Percentiles rank a stretch among this genome's conserved stretches.
Conservation (phyloP, 495 filamentous ascomycete species). For the Neurospora discreta region DNA sequence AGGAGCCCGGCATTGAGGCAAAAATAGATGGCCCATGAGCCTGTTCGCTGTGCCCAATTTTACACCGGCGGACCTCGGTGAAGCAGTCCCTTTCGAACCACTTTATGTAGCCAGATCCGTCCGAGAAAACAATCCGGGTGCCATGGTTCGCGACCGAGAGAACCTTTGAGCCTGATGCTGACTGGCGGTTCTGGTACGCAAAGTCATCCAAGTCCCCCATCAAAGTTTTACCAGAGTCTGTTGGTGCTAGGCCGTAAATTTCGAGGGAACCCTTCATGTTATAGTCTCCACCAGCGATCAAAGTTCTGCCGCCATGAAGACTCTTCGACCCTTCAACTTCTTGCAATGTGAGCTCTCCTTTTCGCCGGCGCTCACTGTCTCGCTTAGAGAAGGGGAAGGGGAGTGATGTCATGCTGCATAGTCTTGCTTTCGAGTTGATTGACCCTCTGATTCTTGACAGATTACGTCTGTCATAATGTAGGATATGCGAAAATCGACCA, state of each 20-base stretch:
- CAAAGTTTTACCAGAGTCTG: not conserved
- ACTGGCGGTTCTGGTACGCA: conserved; percentile 65
- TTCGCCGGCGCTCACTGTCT: conserved; percentile 41
- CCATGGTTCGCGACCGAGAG: conserved; percentile 80
- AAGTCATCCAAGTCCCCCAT: not conserved
- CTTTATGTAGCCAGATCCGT: conserved; percentile 73
- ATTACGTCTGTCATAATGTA: conserved; percentile 79
- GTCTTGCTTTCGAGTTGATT: conserved; percentile 70
- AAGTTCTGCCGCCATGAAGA: conserved; percentile 41
- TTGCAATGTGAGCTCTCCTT: conserved; percentile 40
- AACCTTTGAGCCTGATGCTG: conserved; percentile 67
- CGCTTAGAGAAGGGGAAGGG: conserved; percentile 53
- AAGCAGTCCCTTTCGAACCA: conserved; percentile 88
- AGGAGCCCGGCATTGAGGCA: conserved; percentile 37
- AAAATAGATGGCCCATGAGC: conserved; percentile 31
- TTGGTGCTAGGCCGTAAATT: conserved; percentile 55
- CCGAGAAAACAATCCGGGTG: conserved; percentile 71
- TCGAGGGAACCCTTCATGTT: conserved; percentile 86
- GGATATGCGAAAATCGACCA: conserved; percentile 80
- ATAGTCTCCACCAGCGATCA: conserved; percentile 89
- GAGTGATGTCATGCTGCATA: conserved; percentile 66
- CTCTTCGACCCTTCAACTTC: conserved; percentile 40
- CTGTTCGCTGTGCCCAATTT: conserved; percentile 46
- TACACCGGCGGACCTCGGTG: conserved; percentile 66
- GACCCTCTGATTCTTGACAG: conserved; percentile 71